Conservation (phyloP, 352 stramenopile species). For the Lagenidium sp. region DNA sequence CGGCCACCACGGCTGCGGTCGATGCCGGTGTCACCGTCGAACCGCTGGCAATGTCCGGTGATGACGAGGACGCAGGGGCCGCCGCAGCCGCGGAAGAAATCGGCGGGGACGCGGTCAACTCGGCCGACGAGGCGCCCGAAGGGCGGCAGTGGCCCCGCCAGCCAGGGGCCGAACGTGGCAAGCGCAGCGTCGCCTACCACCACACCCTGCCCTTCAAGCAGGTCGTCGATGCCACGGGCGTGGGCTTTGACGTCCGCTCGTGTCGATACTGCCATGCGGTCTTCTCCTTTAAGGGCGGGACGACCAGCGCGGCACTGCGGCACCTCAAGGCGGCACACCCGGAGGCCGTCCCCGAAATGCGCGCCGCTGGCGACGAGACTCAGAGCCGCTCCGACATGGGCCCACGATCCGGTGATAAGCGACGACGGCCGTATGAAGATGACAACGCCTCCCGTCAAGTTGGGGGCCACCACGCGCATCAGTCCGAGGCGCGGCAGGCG, state of each 20-base stretch:
- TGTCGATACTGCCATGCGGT: constrained; percentile 33
- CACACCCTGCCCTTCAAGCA: constrained; percentile 24
- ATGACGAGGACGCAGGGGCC: no score
- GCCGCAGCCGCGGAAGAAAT: no score
- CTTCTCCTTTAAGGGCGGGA: constrained; percentile 47
- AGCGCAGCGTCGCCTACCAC: constrained; percentile 31
- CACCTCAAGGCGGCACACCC: constrained; percentile 35
- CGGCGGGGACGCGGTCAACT: no score
- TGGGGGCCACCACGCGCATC: no score
- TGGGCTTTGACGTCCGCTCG: constrained; percentile 25
- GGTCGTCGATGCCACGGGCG: constrained; percentile 15
- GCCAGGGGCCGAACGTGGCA: constrained; percentile 16
- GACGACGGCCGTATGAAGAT: constrained; percentile 4
- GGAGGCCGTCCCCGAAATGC: no score
- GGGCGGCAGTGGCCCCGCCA: no score
- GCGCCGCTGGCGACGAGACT: background rate
- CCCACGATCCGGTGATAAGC: background rate
- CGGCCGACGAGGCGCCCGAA: no score
- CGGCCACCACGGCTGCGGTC: no score
- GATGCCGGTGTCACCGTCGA: no score
- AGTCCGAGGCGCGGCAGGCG: constrained; percentile 2
- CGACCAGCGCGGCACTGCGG: constrained; percentile 36
- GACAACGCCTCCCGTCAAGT: no score
- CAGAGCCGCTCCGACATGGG: no score
- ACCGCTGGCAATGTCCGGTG: no score